These are phyloP conservation scores for Platismatia glauca DNA, from an alignment of 495 filamentous ascomycete genomes.

Conservation along the genomic window DNA sequence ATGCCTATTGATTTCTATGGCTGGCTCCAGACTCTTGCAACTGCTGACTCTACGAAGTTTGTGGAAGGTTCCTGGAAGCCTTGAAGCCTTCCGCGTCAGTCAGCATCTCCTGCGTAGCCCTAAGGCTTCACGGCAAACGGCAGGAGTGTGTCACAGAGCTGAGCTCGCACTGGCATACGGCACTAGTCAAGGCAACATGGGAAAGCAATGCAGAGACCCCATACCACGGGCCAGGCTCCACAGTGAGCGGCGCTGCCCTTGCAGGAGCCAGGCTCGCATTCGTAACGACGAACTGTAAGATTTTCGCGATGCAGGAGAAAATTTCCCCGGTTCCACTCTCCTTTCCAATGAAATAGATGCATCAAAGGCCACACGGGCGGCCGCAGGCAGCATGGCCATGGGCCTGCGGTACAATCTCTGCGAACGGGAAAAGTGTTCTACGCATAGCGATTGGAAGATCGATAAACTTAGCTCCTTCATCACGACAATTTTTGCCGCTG, in stretches of 20 bases:
- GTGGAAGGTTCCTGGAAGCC: no score
- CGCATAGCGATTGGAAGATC: constrained; percentile 6
- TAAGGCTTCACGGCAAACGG: not conserved
- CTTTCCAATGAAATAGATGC: not conserved
- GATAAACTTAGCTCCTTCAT: not conserved
- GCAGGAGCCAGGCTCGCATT: constrained; percentile 1
- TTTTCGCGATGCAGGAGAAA: not conserved
- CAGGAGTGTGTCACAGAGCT: not conserved
- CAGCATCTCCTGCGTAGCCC: not conserved
- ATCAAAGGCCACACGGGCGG: not conserved
- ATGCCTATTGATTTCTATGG: not conserved
- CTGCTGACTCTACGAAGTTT: not conserved
- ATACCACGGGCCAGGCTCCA: not conserved
- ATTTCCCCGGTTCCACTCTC: not conserved
- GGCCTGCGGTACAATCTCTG: not conserved
- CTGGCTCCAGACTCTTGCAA: not conserved
- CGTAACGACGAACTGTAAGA: not conserved
- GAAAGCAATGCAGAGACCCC: not conserved
- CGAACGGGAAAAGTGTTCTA: not conserved
- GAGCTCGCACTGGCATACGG: no score
- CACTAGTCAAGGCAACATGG: not conserved
- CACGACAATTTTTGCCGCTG: constrained; percentile 12
- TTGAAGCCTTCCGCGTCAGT: not conserved
- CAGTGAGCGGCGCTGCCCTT: not conserved
- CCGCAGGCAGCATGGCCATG: constrained; percentile 1